Conservation (phyloP, 805 yeast genomes). For the Aciculoconidium aculeatum region DNA sequence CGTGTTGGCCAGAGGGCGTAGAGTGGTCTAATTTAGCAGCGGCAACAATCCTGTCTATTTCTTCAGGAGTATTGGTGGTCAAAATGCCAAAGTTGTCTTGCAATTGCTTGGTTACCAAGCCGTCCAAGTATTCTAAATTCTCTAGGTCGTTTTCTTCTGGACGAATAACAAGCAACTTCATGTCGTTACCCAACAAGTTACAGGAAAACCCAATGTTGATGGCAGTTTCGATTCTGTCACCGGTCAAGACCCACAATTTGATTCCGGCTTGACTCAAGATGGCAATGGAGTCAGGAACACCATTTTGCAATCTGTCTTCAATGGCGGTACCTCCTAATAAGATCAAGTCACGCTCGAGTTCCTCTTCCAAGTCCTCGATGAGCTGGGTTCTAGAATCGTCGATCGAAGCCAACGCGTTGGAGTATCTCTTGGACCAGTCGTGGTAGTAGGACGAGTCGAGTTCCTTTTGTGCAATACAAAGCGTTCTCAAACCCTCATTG, state of each 20-base stretch:
- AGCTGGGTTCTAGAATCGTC: conserved; percentile 52
- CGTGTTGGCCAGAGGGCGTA: conserved; percentile 63
- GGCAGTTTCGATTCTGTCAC: conserved; percentile 88
- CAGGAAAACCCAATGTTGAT: conserved; percentile 84
- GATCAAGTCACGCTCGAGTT: conserved; percentile 58
- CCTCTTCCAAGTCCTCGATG: conserved; percentile 50
- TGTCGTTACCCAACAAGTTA: conserved; percentile 66
- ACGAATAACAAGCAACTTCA: conserved; percentile 66
- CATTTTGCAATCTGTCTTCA: conserved; percentile 80
- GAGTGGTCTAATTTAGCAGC: conserved; percentile 55
- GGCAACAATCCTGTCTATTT: conserved; percentile 29
- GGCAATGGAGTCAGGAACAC: conserved; percentile 79
- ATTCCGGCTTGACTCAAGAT: conserved; percentile 70
- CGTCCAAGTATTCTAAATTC: conserved; percentile 28
- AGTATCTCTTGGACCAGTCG: conserved; percentile 52
- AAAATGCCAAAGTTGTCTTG: conserved; percentile 39
- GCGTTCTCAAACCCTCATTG: conserved; percentile 71
- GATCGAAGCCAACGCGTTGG: conserved; percentile 51
- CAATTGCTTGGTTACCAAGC: conserved; percentile 43
- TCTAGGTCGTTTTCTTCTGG: conserved; percentile 38
- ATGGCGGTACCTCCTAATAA: conserved; percentile 82
- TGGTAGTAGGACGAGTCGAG: conserved; percentile 40
- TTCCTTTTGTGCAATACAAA: conserved; percentile 59
- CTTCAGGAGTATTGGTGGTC: conserved; percentile 23
- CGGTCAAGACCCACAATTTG: conserved; percentile 80